Evolutionary conservation across 345 rosid species (phyloP).

Genomic region (Eutrema japonicum): DNA sequence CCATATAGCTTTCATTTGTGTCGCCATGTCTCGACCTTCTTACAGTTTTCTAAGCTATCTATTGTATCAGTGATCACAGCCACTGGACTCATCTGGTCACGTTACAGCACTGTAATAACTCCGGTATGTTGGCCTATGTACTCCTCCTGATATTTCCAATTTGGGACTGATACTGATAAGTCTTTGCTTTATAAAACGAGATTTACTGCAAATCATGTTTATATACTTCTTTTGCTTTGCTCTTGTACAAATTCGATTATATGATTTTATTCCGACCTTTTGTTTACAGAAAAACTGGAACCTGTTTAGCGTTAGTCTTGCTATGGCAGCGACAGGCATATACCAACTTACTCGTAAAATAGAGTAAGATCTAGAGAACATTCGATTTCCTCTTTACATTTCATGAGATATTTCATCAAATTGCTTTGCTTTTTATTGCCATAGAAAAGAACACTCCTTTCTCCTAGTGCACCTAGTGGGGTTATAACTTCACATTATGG

Average conservation of each 20-base stretch:
- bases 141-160: not conserved
- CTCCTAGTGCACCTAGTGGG: not conserved
- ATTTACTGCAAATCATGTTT: not conserved
- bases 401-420: not conserved
- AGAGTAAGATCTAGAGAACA: constrained; percentile 51
- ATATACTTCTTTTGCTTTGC: not conserved
- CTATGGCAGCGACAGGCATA: constrained; percentile 82
- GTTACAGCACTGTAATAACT: constrained; percentile 34
- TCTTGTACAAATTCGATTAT: constrained; percentile 8
- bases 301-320: constrained; percentile 81
- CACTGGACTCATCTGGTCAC: constrained; percentile 35
- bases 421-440: not conserved
- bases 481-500: not conserved
- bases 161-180: not conserved
- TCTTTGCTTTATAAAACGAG: no score
- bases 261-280: constrained; percentile 21
- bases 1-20: no score
- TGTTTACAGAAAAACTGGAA: constrained; percentile 88
- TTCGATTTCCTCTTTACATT: not conserved
- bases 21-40: not conserved
- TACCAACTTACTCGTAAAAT: constrained; percentile 83
- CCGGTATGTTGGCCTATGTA: constrained; percentile 17
- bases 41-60: not conserved
- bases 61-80: constrained; percentile 25
- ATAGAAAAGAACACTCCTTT: not conserved